Base-by-base conservation (phyloP, 2,329 filamentous ascomycete species). In the Pestalotiopsis sp. region DNA sequence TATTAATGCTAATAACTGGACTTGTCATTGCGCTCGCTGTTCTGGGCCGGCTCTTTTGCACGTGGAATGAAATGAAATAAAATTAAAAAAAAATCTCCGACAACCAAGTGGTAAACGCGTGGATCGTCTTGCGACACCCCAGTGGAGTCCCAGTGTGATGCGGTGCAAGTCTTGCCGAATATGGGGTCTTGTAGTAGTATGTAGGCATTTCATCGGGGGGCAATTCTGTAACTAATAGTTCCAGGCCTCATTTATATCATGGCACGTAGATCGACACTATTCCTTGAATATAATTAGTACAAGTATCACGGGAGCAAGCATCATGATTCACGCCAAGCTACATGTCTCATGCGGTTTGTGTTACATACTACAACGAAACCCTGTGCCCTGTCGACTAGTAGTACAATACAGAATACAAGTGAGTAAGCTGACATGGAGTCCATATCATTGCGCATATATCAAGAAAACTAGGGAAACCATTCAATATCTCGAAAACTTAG, bases 401-500 rank as follows among this genome's bases (percentile, higher is more conserved):
- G 45, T n/a, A 52, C 11, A 17, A 52, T n/a, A n/a, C 45, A n/a
- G 45, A 49, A n/a, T 49, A 36, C 31, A 36, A 36, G 31, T 36
- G 6, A 36, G 31, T 36, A 36, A 49, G 45, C 45, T 52, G 45
- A 20, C 45, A 52, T 52, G 17, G 17, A n/a, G 17, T n/a, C 23
- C 14, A 9, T n/a, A n/a, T n/a, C 45, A 52, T 52, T 52, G 45
- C 45, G 17, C 17, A 20, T 20, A 52, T 52, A n/a, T 52, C 45
- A 52, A 52, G 45, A 9, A n/a, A 52, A 52, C 45, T 52, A 31
- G 66, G 27, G 66, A 66, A 68, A 13, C 27, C 39, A 45, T 61
- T 36, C 66, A 66, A 68, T 68, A 70, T 71, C 69, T 68, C 66
- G 66, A 71, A 71, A 66, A 57, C 23, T 67, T 71, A 72, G 67